These are phyloP conservation scores for Annona cherimola DNA, from an alignment of 164 flowering plant species.

Conservation along the genomic window DNA sequence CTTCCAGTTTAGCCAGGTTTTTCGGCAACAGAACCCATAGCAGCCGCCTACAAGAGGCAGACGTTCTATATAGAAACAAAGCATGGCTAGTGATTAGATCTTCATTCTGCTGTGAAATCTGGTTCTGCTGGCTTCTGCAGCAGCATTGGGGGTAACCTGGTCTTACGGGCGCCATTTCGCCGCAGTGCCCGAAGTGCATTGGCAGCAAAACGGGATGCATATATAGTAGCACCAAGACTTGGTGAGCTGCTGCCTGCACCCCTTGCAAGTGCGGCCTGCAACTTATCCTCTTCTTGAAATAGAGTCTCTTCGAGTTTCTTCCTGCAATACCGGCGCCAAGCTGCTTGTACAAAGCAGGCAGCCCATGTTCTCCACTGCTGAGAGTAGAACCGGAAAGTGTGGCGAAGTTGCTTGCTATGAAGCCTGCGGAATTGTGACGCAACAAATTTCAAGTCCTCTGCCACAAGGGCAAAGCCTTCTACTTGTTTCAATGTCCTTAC, in stretches of 20 bases:
- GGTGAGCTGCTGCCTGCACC: slow-evolving; percentile 45
- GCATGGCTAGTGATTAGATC: not conserved
- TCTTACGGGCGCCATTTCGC: slow-evolving; percentile 22
- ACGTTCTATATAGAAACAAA: too few species aligned
- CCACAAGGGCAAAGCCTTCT: slow-evolving; percentile 80
- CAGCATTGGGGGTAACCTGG: slow-evolving; percentile 32
- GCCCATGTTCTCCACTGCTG: slow-evolving; percentile 99
- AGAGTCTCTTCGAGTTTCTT: slow-evolving; percentile 69
- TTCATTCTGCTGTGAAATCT: slow-evolving; percentile 33
- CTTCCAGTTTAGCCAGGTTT: not conserved
- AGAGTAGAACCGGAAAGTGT: slow-evolving; percentile 86
- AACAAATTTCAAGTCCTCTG: slow-evolving; percentile 82
- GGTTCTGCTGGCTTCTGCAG: slow-evolving; percentile 58
- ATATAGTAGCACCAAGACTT: slow-evolving; percentile 78
- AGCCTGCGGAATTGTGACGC: slow-evolving; percentile 87
- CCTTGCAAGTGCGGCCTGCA: slow-evolving; percentile 60
- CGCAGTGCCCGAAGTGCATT: slow-evolving; percentile 49
- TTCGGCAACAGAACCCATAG: not conserved
- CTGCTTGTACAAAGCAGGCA: slow-evolving; percentile 89
- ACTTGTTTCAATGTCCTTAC: slow-evolving; percentile 72
- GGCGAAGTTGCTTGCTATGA: slow-evolving; percentile 89
- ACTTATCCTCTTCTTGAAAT: slow-evolving; percentile 57
- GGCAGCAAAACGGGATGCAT: slow-evolving; percentile 78
- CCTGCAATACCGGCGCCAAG: slow-evolving; percentile 69
- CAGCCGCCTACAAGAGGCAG: not conserved